Percentiles rank a stretch among this genome's conserved stretches.
Evolutionary conservation across 2,329 filamentous ascomycete genomes (phyloP).

Genomic region (Epichloe gansuensis): DNA sequence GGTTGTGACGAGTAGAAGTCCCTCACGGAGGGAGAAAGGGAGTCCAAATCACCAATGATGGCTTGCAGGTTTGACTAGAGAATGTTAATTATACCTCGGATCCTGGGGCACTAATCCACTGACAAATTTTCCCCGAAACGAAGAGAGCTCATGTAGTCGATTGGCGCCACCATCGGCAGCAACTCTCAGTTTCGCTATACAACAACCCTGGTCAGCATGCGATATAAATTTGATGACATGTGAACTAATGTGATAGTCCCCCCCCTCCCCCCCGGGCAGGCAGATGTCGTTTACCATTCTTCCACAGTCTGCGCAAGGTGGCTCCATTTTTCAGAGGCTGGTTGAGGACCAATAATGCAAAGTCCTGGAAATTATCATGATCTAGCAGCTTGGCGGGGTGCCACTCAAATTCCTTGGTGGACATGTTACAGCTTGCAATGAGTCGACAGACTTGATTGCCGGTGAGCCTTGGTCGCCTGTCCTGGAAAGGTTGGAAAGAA

Average conservation of each 20-base stretch:
- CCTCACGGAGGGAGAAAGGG: conserved; percentile 48
- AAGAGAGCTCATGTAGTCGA: conserved; percentile 41
- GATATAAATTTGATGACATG: too few species aligned
- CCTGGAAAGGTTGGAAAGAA: too few species aligned
- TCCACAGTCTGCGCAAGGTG: conserved; percentile 37
- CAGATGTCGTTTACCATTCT: conserved; percentile 27
- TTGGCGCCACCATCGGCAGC: conserved; percentile 92
- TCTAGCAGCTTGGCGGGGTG: conserved; percentile 25
- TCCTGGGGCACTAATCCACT: conserved; percentile 8
- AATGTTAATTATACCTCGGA: not conserved
- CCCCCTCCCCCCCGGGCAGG: not conserved
- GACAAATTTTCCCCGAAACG: conserved; percentile 30
- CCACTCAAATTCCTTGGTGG: conserved; percentile 23
- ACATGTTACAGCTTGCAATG: conserved; percentile 9
- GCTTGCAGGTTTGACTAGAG: conserved; percentile 46
- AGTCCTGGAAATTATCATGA: conserved; percentile 19
- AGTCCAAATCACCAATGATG: conserved; percentile 89
- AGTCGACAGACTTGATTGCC: too few species aligned
- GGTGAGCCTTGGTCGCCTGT: too few species aligned
- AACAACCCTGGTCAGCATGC: not conserved
- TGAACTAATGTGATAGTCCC: too few species aligned
- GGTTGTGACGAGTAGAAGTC: conserved; percentile 50
- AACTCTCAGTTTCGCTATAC: conserved; percentile 52
- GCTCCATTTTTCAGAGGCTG: conserved; percentile 34
- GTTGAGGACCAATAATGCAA: conserved; percentile 38